Conservation (phyloP, 2,329 filamentous ascomycete species). For the Trematosphaeria pertusa region DNA sequence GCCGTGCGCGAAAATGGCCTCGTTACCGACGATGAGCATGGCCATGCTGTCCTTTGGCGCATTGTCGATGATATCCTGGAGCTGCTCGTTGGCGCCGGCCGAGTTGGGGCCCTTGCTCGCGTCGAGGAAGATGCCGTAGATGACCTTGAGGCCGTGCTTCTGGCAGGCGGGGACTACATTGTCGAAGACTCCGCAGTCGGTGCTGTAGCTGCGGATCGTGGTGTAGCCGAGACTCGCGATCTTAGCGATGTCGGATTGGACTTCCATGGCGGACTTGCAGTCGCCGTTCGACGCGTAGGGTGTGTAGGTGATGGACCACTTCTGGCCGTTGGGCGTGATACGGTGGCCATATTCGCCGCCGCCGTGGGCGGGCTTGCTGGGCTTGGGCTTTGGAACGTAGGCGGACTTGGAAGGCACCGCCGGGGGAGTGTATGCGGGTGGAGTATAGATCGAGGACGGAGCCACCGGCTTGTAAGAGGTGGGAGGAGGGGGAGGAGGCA, state of each 20-base stretch:
- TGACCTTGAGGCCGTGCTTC: conserved; percentile 74
- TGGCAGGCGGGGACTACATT: conserved; percentile 75
- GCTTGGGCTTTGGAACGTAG: conserved; percentile 35
- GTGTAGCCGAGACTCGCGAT: conserved; percentile 63
- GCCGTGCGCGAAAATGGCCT: conserved; percentile 80
- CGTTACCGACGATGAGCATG: conserved; percentile 88
- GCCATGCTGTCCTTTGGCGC: conserved; percentile 78
- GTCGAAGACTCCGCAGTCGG: conserved; percentile 84
- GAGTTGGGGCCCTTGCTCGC: conserved; percentile 51
- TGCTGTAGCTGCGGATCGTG: conserved; percentile 82
- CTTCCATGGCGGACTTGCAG: conserved; percentile 52
- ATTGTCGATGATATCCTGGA: conserved; percentile 70
- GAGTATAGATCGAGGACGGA: conserved; percentile 24
- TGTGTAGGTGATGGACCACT: conserved; percentile 59
- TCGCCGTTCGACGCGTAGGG: conserved; percentile 52
- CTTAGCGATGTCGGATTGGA: conserved; percentile 50
- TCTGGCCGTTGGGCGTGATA: conserved; percentile 51
- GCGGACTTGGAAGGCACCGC: conserved; percentile 32
- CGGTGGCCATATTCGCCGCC: conserved; percentile 31
- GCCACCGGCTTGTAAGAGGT: conserved; percentile 14
- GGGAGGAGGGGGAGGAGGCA: conserved; percentile 18
- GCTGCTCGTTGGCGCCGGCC: conserved; percentile 72
- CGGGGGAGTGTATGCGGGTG: conserved; percentile 10
- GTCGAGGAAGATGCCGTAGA: conserved; percentile 87
- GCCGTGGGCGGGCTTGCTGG: conserved; percentile 24